Evolutionary conservation across 768 basidiomycete genomes (phyloP).

Genomic region (Boletus rubescentipes): DNA sequence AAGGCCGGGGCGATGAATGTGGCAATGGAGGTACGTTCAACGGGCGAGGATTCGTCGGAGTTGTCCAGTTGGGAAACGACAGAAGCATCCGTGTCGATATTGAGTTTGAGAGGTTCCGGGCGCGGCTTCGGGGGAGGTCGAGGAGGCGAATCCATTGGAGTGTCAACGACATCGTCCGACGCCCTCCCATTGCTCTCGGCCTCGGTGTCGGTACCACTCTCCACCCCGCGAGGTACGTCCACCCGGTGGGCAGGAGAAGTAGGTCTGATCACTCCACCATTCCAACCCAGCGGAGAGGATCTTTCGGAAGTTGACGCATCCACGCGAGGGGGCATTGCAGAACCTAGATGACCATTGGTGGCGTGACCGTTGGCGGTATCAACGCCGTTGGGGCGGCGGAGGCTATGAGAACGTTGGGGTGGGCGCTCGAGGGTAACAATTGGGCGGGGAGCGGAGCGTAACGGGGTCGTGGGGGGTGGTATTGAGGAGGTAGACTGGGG

Average conservation of each 20-base stretch:
- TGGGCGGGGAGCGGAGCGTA: constrained; percentile 25
- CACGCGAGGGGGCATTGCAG: constrained; percentile 9
- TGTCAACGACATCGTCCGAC: constrained; percentile 25
- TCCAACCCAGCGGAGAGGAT: constrained; percentile 21
- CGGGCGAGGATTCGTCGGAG: constrained; percentile 59
- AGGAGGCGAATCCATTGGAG: constrained; percentile 36
- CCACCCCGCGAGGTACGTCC: constrained; percentile 71
- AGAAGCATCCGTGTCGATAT: constrained; percentile 18
- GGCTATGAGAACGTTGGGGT: constrained; percentile 35
- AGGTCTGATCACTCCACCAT: constrained; percentile 33
- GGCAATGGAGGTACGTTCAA: constrained; percentile 64
- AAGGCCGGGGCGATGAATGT: constrained; percentile 86
- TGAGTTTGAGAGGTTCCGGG: constrained; percentile 31
- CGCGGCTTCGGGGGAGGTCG: constrained; percentile 44
- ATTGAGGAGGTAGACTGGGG: background rate
- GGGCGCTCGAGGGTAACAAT: constrained; percentile 35
- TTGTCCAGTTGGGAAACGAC: constrained; percentile 33
- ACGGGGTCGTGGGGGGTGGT: constrained; percentile 15
- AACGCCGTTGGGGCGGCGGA: constrained; percentile 17
- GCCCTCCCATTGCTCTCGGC: constrained; percentile 45
- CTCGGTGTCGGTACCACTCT: constrained; percentile 75
- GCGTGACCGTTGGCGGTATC: background rate
- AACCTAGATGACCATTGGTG: constrained; percentile 7
- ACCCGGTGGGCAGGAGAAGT: constrained; percentile 60
- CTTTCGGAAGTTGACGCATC: constrained; percentile 21